These are phyloP conservation scores for Blastomyces percursus DNA, from an alignment of 2,329 filamentous ascomycete species.

Conservation along the genomic window DNA sequence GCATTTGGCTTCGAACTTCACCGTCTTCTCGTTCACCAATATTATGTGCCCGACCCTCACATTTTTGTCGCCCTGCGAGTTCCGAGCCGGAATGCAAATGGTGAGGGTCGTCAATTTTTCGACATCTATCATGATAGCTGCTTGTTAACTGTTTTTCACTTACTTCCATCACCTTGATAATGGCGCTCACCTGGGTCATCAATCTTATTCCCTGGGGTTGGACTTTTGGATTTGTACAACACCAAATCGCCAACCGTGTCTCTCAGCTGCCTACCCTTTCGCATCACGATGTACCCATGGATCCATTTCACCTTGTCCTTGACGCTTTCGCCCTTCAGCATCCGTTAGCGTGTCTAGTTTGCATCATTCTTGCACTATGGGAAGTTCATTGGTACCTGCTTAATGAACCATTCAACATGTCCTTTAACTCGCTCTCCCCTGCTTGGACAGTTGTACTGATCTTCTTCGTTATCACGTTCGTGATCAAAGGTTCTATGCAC, in stretches of 20 bases:
- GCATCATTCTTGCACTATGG: not conserved
- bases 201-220: slow-evolving; percentile 1
- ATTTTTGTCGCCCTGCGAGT: not conserved
- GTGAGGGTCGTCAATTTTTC: slow-evolving; percentile 1
- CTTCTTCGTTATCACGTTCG: slow-evolving; percentile 7
- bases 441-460: slow-evolving; percentile 9
- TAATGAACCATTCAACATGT: slow-evolving; percentile 10
- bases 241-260: not conserved
- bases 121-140: not conserved
- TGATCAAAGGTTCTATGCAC: slow-evolving; percentile 11
- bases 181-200: not conserved
- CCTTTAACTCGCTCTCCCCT: slow-evolving; percentile 5
- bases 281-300: slow-evolving; percentile 6
- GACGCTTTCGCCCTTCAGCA: slow-evolving; percentile 3
- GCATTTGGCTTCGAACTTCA: not conserved
- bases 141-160: not conserved
- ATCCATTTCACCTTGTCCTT: slow-evolving; percentile 8
- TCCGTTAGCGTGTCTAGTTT: not conserved
- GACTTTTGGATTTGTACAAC: slow-evolving; percentile 5
- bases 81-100: not conserved
- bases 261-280: not conserved
- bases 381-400: slow-evolving; percentile 6
- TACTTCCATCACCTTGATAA: not conserved
- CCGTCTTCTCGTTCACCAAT: not conserved
- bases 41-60: not conserved